Evolutionary conservation across 176 grass and related monocot genomes (phyloP).

Genomic region (Bolboschoenus planiculmis): DNA sequence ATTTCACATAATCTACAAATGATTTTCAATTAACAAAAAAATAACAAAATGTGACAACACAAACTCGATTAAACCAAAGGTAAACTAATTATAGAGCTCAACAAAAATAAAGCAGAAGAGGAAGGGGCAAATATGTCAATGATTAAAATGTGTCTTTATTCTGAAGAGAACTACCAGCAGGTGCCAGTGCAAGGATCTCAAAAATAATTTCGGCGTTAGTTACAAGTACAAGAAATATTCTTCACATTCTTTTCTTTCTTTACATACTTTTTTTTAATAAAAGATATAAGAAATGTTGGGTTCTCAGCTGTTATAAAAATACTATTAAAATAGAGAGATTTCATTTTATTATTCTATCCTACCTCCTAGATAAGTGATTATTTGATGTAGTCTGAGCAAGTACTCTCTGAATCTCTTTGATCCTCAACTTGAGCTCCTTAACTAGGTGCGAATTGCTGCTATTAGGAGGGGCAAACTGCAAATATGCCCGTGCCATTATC

Average conservation of each 20-base stretch:
- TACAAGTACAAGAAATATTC: not conserved
- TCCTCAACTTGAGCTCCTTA: conserved; percentile 61
- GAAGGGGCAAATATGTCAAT: not conserved
- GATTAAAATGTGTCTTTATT: not conserved
- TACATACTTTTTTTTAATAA: not conserved
- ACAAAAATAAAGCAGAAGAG: not conserved
- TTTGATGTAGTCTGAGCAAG: conserved; percentile 37
- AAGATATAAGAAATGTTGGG: not conserved
- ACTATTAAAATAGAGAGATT: not conserved
- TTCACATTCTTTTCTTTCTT: not conserved
- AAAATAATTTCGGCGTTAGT: not conserved
- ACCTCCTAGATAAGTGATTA: conserved; percentile 55
- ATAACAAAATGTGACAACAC: not conserved
- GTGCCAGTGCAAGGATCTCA: not conserved
- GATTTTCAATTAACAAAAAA: not conserved
- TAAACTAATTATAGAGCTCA: not conserved
- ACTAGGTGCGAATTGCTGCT: conserved; percentile 41
- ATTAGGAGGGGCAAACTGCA: conserved; percentile 48
- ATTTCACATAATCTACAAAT: not conserved
- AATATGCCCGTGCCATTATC: conserved; percentile 60
- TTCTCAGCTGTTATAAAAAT: not conserved
- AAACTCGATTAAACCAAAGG: not conserved
- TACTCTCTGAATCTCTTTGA: conserved; percentile 71
- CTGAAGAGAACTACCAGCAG: not conserved
- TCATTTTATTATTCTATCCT: conserved; percentile 3